phyloP scores from a whole-genome alignment of 2,329 filamentous ascomycete genomes.

The Sclerotiophoma versabilis region DNA sequence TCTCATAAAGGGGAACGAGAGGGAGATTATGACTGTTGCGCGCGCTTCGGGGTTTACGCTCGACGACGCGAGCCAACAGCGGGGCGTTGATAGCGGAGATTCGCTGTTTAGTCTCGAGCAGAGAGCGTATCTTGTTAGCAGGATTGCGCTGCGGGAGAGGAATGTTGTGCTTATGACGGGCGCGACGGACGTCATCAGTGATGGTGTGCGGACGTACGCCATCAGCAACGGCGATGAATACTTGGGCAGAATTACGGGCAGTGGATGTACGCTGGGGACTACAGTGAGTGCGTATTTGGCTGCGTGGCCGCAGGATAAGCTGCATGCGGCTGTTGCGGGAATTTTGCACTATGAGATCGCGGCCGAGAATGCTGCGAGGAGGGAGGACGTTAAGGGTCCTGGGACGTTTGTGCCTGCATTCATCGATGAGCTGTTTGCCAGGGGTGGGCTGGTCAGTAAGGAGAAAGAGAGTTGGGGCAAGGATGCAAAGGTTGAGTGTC shows the following conservation, averaged over 20 bases:
- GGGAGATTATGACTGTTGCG: conserved; percentile 79
- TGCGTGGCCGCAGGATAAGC: conserved; percentile 34
- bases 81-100: conserved; percentile 80
- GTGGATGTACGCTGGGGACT: conserved; percentile 84
- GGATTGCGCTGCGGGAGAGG: conserved; percentile 71
- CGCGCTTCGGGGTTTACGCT: conserved; percentile 56
- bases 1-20: conserved; percentile 93
- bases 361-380: conserved; percentile 69
- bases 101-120: conserved; percentile 62
- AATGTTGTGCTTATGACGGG: conserved; percentile 86
- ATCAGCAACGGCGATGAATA: conserved; percentile 79
- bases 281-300: conserved; percentile 78
- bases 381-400: conserved; percentile 74
- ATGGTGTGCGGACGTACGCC: conserved; percentile 71
- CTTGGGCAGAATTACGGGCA: conserved; percentile 74
- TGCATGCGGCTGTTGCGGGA: conserved; percentile 76
- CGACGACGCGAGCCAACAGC: conserved; percentile 63
- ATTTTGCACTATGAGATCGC: conserved; percentile 80
- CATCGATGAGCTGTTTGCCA: conserved; percentile 70
- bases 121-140: conserved; percentile 67
- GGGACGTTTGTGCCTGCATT: conserved; percentile 88
- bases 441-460: conserved; percentile 21
- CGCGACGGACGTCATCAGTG: conserved; percentile 75
- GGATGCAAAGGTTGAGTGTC: conserved; percentile 25
- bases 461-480: conserved; percentile 18